A percentile compares a stretch with the other conserved stretches of the same genome.
These are phyloP conservation scores for Gardenia jasminoides DNA, from an alignment of 257 asterid species.

Conservation along the genomic window DNA sequence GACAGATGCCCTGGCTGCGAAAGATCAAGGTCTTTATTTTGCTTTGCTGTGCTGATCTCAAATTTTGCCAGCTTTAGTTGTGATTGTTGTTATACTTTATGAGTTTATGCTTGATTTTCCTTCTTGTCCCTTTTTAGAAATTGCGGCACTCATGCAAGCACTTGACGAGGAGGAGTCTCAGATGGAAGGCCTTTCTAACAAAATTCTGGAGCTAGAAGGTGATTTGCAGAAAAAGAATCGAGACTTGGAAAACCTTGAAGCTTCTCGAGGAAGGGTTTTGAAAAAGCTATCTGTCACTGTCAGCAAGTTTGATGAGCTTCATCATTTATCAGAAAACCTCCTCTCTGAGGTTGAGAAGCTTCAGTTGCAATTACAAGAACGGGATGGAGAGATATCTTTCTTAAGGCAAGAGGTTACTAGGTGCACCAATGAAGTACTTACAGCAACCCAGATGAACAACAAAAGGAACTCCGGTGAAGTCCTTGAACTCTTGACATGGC, in stretches of 20 bases:
- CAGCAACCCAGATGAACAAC: slow-evolving; percentile 67
- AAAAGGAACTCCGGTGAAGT: slow-evolving; percentile 64
- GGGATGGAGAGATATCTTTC: slow-evolving; percentile 89
- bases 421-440: slow-evolving; percentile 81
- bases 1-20: slow-evolving; percentile 63
- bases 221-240: slow-evolving; percentile 65
- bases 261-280: slow-evolving; percentile 79
- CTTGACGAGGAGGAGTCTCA: slow-evolving; percentile 91
- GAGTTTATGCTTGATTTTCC: background rate
- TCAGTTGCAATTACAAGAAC: slow-evolving; percentile 87
- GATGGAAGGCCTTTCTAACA: slow-evolving; percentile 75
- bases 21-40: slow-evolving; percentile 73
- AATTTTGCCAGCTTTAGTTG: background rate
- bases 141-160: slow-evolving; percentile 85
- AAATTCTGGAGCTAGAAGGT: slow-evolving; percentile 55
- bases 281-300: slow-evolving; percentile 93
- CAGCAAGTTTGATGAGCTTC: slow-evolving; percentile 94
- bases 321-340: slow-evolving; percentile 70
- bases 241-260: slow-evolving; percentile 80
- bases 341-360: slow-evolving; percentile 95
- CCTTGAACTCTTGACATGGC: slow-evolving; percentile 62
- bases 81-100: background rate
- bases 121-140: slow-evolving; percentile 51
- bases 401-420: slow-evolving; percentile 97
- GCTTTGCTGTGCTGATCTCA: slow-evolving; percentile 20